These are phyloP conservation scores for Microstroma glucosiphilum DNA, from an alignment of 1,284 basidiomycete species.

Conservation along the genomic window DNA sequence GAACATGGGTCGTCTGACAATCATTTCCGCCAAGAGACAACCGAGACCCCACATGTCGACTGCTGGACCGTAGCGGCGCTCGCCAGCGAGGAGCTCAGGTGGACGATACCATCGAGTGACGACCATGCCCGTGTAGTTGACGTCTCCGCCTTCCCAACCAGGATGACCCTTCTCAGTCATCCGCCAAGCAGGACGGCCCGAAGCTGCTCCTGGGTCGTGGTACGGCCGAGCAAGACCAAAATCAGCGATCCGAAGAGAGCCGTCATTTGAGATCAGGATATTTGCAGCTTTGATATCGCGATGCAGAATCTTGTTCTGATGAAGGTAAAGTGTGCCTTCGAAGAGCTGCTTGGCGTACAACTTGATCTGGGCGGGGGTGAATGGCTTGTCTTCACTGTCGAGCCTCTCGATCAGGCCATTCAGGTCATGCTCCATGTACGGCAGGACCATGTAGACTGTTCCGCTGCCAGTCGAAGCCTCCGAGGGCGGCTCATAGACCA, in stretches of 20 bases:
- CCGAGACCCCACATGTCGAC: constrained; percentile 99
- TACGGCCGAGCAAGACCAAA: constrained; percentile 79
- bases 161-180: constrained; percentile 18
- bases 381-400: constrained; percentile 52
- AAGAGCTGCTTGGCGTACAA: constrained; percentile 91
- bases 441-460: constrained; percentile 88
- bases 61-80: constrained; percentile 78
- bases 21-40: constrained; percentile 96
- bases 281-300: constrained; percentile 99
- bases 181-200: constrained; percentile 10
- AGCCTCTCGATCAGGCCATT: constrained; percentile 72
- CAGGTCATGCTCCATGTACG: constrained; percentile 98
- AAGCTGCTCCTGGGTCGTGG: constrained; percentile 25
- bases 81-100: constrained; percentile 85
- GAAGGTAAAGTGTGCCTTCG: constrained; percentile 91
- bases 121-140: constrained; percentile 87
- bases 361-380: constrained; percentile 64
- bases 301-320: constrained; percentile 86
- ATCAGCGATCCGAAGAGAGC: constrained; percentile 65
- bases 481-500: constrained; percentile 59
- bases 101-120: constrained; percentile 99
- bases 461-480: constrained; percentile 50
- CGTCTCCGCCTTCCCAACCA: constrained; percentile 34
- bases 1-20: constrained; percentile 76
- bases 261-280: constrained; percentile 75